Evolutionary conservation across 768 basidiomycete species (phyloP), one percentile per base, ranked within the genome.

Genomic region (Cyathus striatus): DNA sequence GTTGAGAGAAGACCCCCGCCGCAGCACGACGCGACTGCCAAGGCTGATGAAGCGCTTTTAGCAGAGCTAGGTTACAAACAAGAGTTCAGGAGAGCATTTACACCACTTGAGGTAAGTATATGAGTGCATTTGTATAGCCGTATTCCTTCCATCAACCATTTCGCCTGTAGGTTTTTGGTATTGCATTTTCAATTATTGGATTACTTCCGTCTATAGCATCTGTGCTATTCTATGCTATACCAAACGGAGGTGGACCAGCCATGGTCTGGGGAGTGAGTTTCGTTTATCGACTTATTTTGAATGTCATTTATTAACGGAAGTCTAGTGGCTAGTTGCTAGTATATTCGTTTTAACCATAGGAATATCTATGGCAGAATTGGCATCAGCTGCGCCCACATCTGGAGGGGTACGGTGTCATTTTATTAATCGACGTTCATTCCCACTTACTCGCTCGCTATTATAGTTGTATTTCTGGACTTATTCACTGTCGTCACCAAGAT

Each of bases 181-280:
- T 86, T 25, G 75, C 79, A 0, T 86, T 86, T 56, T 81, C 79
- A 1, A 78, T 86, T 46, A 82, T 86, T 40, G 84, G 85, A 1
- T 57, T 77, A 0, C 56, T 86, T 10, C 73, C 83, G 7, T 83
- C 83, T 0, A 82, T 85, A 24, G 76, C 81, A 6, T 74, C 71
- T 23, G 71, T 73, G 12, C 48, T 75, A 27, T 69, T 70, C 48
- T 80, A 79, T 55, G 70, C 81, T 2, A 62, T 84, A 17, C 81
- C 81, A 0, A 81, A 85, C 58, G 85, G 86, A 12, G 83, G 81
- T 4, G 76, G 81, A 0, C 74, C 78, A 1, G 73, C 80, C 2
- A 81, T 86, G 80, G 79, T 83, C 10, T 88, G 83, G 83, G 83
- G 83, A 13, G 78, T 80, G 45, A 45, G 76, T 66, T 2, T 26